Evolutionary conservation across 495 filamentous ascomycete species (phyloP), one percentile per base, ranked within the genome.

Genomic region (Aspergillus nidulans): DNA sequence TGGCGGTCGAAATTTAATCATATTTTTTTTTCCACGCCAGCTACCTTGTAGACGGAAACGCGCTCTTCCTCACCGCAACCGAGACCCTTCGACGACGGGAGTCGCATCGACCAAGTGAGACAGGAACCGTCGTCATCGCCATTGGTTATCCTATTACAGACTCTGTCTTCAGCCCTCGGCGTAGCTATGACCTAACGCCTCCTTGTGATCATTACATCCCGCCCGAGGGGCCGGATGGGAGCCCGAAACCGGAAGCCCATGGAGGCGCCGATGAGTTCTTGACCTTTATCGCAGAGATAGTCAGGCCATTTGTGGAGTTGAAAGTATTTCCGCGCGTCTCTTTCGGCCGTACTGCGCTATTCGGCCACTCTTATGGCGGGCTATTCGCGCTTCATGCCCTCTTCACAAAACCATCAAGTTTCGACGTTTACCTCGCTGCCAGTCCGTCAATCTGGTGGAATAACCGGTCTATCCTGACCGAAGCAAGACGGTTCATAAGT

Each of bases 381-480:
- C 36, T 66, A 0, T 66, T 66, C 39, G 44, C 42, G 2, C 56
- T 66, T n/a, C 56, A 66, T 41, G 21, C 57, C 0, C 48, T 66
- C 3, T 63, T 61, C 28, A 66, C 58, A 6, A 36, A 34, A 6
- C 58, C 61, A 19, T 13, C 23, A 2, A 45, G 42, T 13, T 66
- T 66, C 25, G 58, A 63, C 28, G 49, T 48, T 1, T 66, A 63
- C 48, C 61, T 66, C 20, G 63, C 61, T 6, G 63, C 60, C 0
- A 66, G 63, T 39, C 63, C 63, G 4, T 66, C 63, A 8, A 63
- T 66, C 16, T 66, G 63, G 63, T 66, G 60, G 60, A 66, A 57
- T 43, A 43, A 61, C 12, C 21, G 48, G 7, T 61, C 57, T 24
- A 51, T 66, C 2, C 34, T 66, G 6, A 38, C 49, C 6, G 54